Conservation (phyloP, 768 basidiomycete species). For the Lactarius hatsudake region DNA sequence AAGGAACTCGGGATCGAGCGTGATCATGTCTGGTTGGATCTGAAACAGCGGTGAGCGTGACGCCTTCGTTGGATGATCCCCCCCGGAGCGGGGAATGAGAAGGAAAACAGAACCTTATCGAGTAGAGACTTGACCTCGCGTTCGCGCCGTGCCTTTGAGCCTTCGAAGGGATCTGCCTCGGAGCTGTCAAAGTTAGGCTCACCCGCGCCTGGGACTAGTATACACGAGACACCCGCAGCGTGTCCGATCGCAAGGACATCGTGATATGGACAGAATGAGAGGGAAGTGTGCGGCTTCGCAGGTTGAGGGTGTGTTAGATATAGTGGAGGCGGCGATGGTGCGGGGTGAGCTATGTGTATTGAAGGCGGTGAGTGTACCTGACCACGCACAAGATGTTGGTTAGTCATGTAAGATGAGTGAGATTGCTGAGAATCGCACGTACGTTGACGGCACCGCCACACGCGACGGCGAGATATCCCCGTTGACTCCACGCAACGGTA, state of each 20-base stretch:
- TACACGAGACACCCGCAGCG: conserved; percentile 69
- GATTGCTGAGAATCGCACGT: conserved; percentile 29
- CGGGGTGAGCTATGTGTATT: conserved; percentile 54
- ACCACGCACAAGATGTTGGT: conserved; percentile 8
- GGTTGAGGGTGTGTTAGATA: conserved; percentile 89
- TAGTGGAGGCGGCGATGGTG: conserved; percentile 63
- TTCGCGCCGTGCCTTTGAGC: conserved; percentile 75
- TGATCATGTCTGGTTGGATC: conserved; percentile 92
- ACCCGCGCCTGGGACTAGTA: conserved; percentile 89
- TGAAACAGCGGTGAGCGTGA: conserved; percentile 32
- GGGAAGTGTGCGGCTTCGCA: conserved; percentile 66
- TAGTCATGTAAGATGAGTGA: neutral
- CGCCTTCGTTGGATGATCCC: neutral
- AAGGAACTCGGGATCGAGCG: conserved; percentile 74
- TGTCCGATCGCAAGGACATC: conserved; percentile 84
- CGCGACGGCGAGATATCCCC: conserved; percentile 78
- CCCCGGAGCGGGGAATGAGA: conserved; percentile 18
- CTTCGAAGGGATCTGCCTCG: conserved; percentile 95
- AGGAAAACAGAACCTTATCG: conserved; percentile 57
- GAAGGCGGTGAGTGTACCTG: conserved; percentile 73
- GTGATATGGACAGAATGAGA: conserved; percentile 87
- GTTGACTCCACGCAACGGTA: conserved; percentile 81
- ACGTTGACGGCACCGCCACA: conserved; percentile 85
- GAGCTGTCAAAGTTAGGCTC: conserved; percentile 93
- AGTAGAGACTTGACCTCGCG: conserved; percentile 86